These are phyloP conservation scores for Eimeria zaria DNA, from an alignment of 169 alveolate genomes.

Conservation along the genomic window DNA sequence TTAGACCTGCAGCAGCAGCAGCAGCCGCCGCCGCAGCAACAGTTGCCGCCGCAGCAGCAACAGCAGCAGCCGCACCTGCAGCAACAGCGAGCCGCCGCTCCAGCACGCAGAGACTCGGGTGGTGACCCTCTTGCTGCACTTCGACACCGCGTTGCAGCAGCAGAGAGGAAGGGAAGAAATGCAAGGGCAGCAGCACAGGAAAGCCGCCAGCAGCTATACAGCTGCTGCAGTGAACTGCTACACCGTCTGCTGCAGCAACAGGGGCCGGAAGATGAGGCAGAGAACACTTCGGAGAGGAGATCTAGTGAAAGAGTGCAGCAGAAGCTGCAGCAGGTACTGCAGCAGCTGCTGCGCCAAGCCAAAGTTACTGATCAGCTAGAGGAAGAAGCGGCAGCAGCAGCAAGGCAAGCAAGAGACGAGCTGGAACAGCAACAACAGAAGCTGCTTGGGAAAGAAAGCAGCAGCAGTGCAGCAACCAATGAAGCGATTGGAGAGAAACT, in stretches of 20 bases:
- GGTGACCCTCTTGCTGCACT: slow-evolving; percentile 68
- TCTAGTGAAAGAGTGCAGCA: slow-evolving; percentile 69
- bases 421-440: slow-evolving; percentile 66
- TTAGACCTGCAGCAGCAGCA: slow-evolving; percentile 50
- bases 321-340: slow-evolving; percentile 72
- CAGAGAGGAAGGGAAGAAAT: slow-evolving; percentile 39
- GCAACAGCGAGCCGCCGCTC: slow-evolving; percentile 37
- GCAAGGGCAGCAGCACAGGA: slow-evolving; percentile 61
- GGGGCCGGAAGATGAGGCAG: slow-evolving; percentile 50
- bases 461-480: slow-evolving; percentile 33
- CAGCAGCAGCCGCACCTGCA: neutral
- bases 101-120: slow-evolving; percentile 55
- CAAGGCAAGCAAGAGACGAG: slow-evolving; percentile 44
- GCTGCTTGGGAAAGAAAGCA: slow-evolving; percentile 22
- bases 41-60: slow-evolving; percentile 25
- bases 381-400: slow-evolving; percentile 66
- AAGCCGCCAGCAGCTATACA: slow-evolving; percentile 46
- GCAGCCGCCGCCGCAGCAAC: neutral
- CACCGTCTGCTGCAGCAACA: slow-evolving; percentile 74
- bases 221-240: slow-evolving; percentile 73
- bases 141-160: slow-evolving; percentile 57
- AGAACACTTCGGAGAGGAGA: slow-evolving; percentile 27
- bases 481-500: slow-evolving; percentile 39
- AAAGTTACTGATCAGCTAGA: slow-evolving; percentile 46
- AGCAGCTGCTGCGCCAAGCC: slow-evolving; percentile 71